Percentiles rank a stretch among this genome's conserved stretches.
Evolutionary conservation across 208 protist genomes (phyloP).

Genomic region (Histomonas meleagridis): DNA sequence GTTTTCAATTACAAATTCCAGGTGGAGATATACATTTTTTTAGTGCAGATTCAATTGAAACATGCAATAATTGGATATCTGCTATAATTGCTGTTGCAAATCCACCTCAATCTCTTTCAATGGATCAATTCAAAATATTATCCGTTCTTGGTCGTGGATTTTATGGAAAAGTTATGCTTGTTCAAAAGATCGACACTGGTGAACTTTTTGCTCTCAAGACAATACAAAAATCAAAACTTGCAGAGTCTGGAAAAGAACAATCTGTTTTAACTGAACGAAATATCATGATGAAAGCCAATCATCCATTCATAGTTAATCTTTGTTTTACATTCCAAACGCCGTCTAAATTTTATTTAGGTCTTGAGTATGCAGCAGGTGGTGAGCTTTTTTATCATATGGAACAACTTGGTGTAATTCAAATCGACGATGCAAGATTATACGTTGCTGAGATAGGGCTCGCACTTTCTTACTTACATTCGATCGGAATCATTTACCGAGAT

Average conservation of each 20-base stretch:
- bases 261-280: not conserved
- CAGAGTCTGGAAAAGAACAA: not conserved
- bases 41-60: no score
- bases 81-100: no score
- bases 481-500: constrained; percentile 6
- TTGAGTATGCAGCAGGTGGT: not conserved
- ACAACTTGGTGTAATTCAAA: not conserved
- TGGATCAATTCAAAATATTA: not conserved
- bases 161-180: constrained; percentile 36
- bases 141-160: not conserved
- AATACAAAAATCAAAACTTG: not conserved
- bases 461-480: not conserved
- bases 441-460: not conserved
- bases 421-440: not conserved
- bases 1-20: no score
- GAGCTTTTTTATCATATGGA: constrained; percentile 25
- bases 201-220: not conserved
- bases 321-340: not conserved
- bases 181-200: not conserved
- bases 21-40: no score
- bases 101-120: not conserved
- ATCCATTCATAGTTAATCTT: not conserved
- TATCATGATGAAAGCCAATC: not conserved
- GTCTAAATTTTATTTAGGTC: constrained; percentile 4
- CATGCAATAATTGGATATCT: no score